Base-by-base conservation (phyloP, 2,329 filamentous ascomycete species). In the Stachybotrys echinatus region DNA sequence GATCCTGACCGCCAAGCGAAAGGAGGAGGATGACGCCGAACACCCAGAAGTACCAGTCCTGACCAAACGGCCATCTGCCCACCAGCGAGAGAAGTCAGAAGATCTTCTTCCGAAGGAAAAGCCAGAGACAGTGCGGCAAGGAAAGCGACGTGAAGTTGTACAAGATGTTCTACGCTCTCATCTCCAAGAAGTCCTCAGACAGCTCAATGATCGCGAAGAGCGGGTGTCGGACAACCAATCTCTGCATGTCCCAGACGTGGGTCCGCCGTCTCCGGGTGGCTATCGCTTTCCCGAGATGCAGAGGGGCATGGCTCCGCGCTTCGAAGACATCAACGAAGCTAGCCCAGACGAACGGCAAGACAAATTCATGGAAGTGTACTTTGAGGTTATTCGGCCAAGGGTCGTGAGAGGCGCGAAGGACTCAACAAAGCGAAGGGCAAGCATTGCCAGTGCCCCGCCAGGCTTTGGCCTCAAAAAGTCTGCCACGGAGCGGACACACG, bases 361-460 rank as follows among this genome's bases (percentile, higher is more conserved):
- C 20, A 66, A 66, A 12, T 70, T 82, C n/a, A 73, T 82, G 67
- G 64, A 72, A 3, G 72, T 78, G 2, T 82, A 82, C 57, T 81
- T 80, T 53, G 54, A 67, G 12, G 57, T 65, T 1, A 66, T 82
- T 14, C 68, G 72, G 5, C 63, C 56, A 3, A 59, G 62, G 3
- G 75, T 79, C 2, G 61, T 74, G 12, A 55, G 59, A 6, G 60
- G 63, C 10, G 66, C 71, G 5, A 54, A 60, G 34, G 54, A 51
- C 14, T 63, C 62, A 12, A 64, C 55, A 17, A 55, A 55, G 10
- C 60, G 58, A 31, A 57, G 65, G 19, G 51, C 53, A 42, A 58
- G 61, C 56, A 49, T 62, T 45, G 52, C 55, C 44, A 53, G 54
- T 12, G 53, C 55, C 4, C 58, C 59, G n/a, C 47, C 60, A 4